Evolutionary conservation across 352 stramenopile species (phyloP).

Genomic region (Phytophthora macrochlamydospora): DNA sequence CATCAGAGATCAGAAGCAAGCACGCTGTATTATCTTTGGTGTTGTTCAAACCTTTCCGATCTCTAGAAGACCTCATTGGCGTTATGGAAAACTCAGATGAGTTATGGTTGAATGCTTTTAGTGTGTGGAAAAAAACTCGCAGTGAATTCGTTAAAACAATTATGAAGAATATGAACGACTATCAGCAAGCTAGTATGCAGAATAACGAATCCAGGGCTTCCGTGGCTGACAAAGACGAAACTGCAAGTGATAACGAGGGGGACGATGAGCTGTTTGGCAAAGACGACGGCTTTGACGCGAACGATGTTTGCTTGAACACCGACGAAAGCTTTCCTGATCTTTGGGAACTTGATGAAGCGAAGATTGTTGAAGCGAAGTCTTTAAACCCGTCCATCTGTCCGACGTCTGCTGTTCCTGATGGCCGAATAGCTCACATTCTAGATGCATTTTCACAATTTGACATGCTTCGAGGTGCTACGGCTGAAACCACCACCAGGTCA

Average conservation of each 20-base stretch:
- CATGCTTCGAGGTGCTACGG: not conserved
- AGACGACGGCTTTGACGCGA: not conserved
- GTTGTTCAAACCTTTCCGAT: conserved; percentile 4
- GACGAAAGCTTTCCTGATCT: not conserved
- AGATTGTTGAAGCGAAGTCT: not conserved
- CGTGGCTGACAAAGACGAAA: not conserved
- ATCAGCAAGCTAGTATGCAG: not conserved
- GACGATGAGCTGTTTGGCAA: not conserved
- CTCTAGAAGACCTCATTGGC: not conserved
- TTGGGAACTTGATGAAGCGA: not conserved
- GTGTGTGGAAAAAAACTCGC: not conserved
- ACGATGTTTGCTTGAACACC: not conserved
- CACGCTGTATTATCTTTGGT: not conserved
- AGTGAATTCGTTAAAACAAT: conserved; percentile 8
- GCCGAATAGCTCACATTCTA: not conserved
- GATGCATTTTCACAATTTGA: conserved; percentile 2
- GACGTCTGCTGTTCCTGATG: not conserved
- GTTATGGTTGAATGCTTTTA: conserved; percentile 1
- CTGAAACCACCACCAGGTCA: not conserved
- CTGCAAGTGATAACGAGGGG: not conserved
- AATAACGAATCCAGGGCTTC: not conserved
- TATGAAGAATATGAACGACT: conserved; percentile 7
- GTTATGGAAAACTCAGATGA: not conserved
- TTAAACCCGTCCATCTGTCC: conserved; percentile 1
- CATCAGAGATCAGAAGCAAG: not conserved